Evolutionary conservation across 2,329 filamentous ascomycete genomes (phyloP), one percentile per base, ranked within the genome.

Genomic region (Ambrosiella xylebori): DNA sequence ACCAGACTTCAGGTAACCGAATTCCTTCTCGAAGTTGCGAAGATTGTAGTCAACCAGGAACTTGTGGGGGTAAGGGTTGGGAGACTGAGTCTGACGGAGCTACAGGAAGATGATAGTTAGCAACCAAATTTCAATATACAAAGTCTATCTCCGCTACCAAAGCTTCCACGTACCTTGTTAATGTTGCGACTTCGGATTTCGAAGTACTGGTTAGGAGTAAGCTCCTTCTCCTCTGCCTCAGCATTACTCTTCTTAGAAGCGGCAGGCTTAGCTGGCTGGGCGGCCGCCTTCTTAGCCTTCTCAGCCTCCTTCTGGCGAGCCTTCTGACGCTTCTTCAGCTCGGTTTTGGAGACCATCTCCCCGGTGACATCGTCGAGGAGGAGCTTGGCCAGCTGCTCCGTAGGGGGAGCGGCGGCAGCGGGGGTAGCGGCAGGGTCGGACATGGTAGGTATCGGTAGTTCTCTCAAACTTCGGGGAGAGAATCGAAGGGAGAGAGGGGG

Each of bases 291-390:
- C 74, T 88, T 82, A 65, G 82, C 82, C 84, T 95, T 96, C 74
- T 89, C 87, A 64, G 85, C 85, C 61, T 94, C 89, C 71, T 80
- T 82, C 71, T 91, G 81, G 64, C 91, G 84, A 68, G 84, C 79
- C 87, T 98, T 98, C 75, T 90, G 81, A 67, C 91, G 84, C 76
- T 88, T 91, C 88, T 98, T 98, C 70, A 97, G 76, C 74, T 90
- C 85, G 13, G 82, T 81, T 82, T 90, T 90, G 74, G 86, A 90
- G 61, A 85, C 69, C 71, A 73, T 83, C 74, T 98, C 93, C 66
- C 93, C 93, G 12, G 93, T 97, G 63, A 90, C 88, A 67, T 94
- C 88, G 71, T 98, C 93, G 55, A 93, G 80, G 71, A 90, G 79
- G 64, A 95, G 78, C 73, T 91, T 88, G 67, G 79, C 79, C 64